Evolutionary conservation across 768 basidiomycete genomes (phyloP), one percentile per base, ranked within the genome.

Genomic region (Amanita pallidorosea): DNA sequence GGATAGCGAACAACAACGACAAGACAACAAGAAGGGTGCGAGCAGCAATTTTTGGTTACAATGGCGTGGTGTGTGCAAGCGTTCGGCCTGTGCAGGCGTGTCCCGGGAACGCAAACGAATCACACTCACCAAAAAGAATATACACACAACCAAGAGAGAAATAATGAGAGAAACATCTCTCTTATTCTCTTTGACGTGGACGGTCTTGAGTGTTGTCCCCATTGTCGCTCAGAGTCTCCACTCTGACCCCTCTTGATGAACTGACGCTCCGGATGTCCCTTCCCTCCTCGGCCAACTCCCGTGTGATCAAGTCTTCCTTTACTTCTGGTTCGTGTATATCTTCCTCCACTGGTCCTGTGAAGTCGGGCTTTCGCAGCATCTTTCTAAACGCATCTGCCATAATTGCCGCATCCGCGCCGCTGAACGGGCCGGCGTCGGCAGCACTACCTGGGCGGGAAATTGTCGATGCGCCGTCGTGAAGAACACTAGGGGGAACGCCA

Each of bases 331-430:
- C 83, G 0, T 81, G 82, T 54, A 75, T 77, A 42, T 81, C 81
- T 61, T 89, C 88, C 58, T 87, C 85, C 12, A 81, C 74, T 49
- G 73, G 63, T 17, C 66, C 77, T n/a, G 83, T 75, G 64, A 93
- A 94, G 61, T 90, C 89, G 8, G 92, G 91, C 63, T 91, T 91
- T 63, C 91, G 76, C 60, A 95, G 70, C 56, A 86, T 87, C 63
- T 85, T 81, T 59, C 92, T 74, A 68, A 94, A 95, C 5, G 92
- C 92, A 69, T 90, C 84, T 36, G 91, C 90, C 81, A 94, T 88
- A 62, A 92, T 87, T 35, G 88, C 88, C 48, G 92, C 92, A 65
- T 95, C 91, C 18, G 85, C 83, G 17, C 80, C 83, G 41, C 83
- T 84, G 66, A 93, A 85, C 8, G 81, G 84, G 9, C 78, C 86